Base-by-base conservation (phyloP, 2,329 filamentous ascomycete species). In the Aureobasidium sp. region DNA sequence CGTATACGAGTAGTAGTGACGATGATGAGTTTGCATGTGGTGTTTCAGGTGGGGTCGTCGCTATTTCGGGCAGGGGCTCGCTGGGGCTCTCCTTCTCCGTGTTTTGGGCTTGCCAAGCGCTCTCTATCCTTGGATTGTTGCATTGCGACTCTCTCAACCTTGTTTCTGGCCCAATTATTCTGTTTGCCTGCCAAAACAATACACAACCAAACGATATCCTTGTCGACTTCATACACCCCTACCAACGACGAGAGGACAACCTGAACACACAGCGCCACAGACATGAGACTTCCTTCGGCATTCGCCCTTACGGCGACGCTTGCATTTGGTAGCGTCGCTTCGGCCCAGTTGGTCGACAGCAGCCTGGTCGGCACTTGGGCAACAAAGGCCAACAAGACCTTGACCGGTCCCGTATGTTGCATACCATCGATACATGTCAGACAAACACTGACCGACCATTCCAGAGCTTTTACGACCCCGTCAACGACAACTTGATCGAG, bases 291-390 rank as follows among this genome's bases (percentile, higher is more conserved):
- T 25, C 48, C 48, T 6, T 61, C 59, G n/a, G 59, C 59, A 21
- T 55, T 48, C 49, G 59, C 59, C 48, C 41, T 61, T 30, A 54
- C 49, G 49, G 60, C 52, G 29, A 49, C 41, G 25, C 50, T 62
- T 39, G 60, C 50, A 13, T 62, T 61, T 30, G 59, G 48, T 16
- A 48, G 52, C 7, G 45, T 39, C 27, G 63, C 29, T 21, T 44
- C 59, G 30, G 61, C 57, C 39, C 29, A 62, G 32, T 16, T 49
- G 3, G 36, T 30, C 45, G 61, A 59, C 29, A 9, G 37, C 30
- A 39, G 81, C 65, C 74, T 89, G 36, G 79, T 84, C n/a, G 87
- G 87, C 63, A 90, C 87, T 62, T 90, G 87, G 87, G 82, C 83
- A 16, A 87, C 85, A 49, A 90, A 90, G 73, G 86, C 85, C 30